phyloP scores from a whole-genome alignment of 768 basidiomycete genomes.

The Saitozyma sp. region DNA sequence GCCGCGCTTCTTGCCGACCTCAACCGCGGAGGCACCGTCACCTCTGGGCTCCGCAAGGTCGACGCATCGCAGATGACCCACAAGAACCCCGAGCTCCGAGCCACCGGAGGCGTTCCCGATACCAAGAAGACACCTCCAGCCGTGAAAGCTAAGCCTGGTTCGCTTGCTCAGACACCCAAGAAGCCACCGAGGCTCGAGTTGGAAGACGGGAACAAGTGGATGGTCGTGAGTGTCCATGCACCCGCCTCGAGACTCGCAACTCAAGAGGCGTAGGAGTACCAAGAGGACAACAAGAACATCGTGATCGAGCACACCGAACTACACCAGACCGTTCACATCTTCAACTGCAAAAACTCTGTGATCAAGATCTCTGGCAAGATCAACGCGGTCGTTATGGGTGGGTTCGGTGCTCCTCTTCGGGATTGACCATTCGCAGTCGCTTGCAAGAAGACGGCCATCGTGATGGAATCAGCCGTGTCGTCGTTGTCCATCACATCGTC shows the following conservation, averaged over 20 bases:
- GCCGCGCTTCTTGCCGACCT: constrained; percentile 82
- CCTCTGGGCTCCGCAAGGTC: constrained; percentile 87
- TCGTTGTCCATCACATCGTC: constrained; percentile 83
- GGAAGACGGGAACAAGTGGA: constrained; percentile 86
- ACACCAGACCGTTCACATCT: constrained; percentile 82
- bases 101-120: constrained; percentile 58
- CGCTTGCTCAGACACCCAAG: constrained; percentile 56
- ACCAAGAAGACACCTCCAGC: constrained; percentile 52
- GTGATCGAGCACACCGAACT: constrained; percentile 74
- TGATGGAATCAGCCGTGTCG: constrained; percentile 91
- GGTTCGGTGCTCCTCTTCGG: neutral
- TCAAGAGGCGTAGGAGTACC: constrained; percentile 68
- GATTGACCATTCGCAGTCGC: constrained; percentile 62
- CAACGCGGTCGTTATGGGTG: constrained; percentile 88
- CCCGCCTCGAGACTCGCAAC: constrained; percentile 4
- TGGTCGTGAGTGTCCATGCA: constrained; percentile 64
- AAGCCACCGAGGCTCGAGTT: constrained; percentile 87
- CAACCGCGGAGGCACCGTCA: constrained; percentile 85
- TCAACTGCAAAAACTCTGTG: constrained; percentile 81
- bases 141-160: constrained; percentile 70
- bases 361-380: constrained; percentile 87
- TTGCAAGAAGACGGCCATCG: constrained; percentile 80
- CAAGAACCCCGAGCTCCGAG: constrained; percentile 88
- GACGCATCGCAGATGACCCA: constrained; percentile 97
- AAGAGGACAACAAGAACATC: constrained; percentile 70